Base-by-base conservation (phyloP, 1,284 basidiomycete genomes). In the Cryptococcus sp. region DNA sequence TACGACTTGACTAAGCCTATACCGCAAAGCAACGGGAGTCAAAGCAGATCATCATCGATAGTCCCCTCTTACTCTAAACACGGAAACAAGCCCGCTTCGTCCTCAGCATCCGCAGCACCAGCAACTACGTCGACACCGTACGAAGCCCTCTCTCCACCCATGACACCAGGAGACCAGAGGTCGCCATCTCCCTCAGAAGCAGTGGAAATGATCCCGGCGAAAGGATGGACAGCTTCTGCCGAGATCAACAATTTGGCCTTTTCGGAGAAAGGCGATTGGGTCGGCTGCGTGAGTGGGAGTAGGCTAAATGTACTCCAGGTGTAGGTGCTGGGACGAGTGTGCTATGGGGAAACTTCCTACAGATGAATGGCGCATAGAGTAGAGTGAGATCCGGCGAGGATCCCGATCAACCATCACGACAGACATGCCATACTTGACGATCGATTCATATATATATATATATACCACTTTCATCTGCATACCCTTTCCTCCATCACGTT, bases 201-300 rank as follows among this genome's bases (percentile, higher is more conserved):
- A 54, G 60, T 62, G 54, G 64, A 80, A 89, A 54, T 86, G 81
- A 22, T 89, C 88, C 62, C 93, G 87, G 80, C 87, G 26, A 88
- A 91, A 83, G 90, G 89, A 37, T 94, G 93, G 76, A 87, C 88
- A 11, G 87, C 89, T 1, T 82, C 83, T 38, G 81, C 81, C 52
- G 92, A 93, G 79, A 86, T 96, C 63, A 89, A 89, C 47, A 92
- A 91, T 68, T 78, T 96, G 22, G 89, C 90, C 3, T 96, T 92
- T 89, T 62, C 60, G 52, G 71, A 57, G 54, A 68, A 51, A 59
- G 91, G 91, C 11, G 91, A 95, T 76, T 95, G 91, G 90, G 78
- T 97, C n/a, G 93, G 89, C 8, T 85, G 92, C 65, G 87, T 91
- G 46, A 88, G 87, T 67, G 92, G 93, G 20, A 89, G 86, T 77